Evolutionary conservation across 2,329 filamentous ascomycete genomes (phyloP).

Genomic region (Biscogniauxia marginata): DNA sequence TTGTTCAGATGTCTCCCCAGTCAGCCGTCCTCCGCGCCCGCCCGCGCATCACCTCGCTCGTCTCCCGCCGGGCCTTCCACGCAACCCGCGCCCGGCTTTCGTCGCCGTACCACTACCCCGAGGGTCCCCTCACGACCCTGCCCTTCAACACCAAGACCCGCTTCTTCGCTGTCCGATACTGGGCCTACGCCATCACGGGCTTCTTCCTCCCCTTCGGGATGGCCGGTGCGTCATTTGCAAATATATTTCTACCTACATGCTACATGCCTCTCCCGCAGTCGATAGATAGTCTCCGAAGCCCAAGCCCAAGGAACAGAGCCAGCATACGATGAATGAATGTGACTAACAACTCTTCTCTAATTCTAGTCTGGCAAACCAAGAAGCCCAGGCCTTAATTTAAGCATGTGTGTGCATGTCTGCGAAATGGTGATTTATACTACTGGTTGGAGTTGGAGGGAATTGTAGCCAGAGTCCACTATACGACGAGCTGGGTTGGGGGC

Average conservation of each 20-base stretch:
- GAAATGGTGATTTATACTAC: slow-evolving; percentile 3
- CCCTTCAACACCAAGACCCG: slow-evolving; percentile 95
- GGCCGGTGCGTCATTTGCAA: slow-evolving; percentile 49
- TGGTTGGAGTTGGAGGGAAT: not conserved
- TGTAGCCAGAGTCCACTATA: not conserved
- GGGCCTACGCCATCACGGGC: slow-evolving; percentile 61
- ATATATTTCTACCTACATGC: no score
- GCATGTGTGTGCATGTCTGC: no score
- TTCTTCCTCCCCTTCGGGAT: slow-evolving; percentile 64
- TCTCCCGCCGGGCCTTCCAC: slow-evolving; percentile 92
- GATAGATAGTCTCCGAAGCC: no score
- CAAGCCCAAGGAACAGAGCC: no score
- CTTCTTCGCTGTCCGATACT: slow-evolving; percentile 82
- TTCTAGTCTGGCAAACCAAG: slow-evolving; percentile 50
- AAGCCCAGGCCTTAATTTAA: slow-evolving; percentile 47
- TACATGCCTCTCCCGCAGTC: no score
- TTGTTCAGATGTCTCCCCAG: slow-evolving; percentile 71
- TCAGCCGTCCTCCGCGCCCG: slow-evolving; percentile 62
- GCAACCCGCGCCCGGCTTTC: slow-evolving; percentile 80
- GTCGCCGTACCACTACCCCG: slow-evolving; percentile 97
- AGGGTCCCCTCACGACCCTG: slow-evolving; percentile 91
- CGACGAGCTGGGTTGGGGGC: not conserved
- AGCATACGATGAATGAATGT: no score
- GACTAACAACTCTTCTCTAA: slow-evolving; percentile 6
- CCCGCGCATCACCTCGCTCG: slow-evolving; percentile 60